Percentiles rank a stretch among this genome's conserved stretches.
phyloP scores from a whole-genome alignment of 2,329 filamentous ascomycete species.

The Aspergillus alliaceus region DNA sequence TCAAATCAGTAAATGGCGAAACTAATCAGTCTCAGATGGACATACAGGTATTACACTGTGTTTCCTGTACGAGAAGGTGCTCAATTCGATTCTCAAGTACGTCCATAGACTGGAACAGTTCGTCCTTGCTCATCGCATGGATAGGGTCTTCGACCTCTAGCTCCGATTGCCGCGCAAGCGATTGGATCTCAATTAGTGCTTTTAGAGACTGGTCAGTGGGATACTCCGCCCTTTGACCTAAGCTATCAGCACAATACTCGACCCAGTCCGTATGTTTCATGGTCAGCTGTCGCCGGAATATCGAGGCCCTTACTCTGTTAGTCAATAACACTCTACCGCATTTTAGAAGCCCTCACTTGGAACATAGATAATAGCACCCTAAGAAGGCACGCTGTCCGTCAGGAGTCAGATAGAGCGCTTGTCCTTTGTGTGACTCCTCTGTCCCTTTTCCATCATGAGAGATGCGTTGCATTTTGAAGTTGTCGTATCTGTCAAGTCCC shows the following conservation, averaged over 20 bases:
- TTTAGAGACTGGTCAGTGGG: slow-evolving; percentile 1
- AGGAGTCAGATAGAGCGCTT: slow-evolving; percentile 3
- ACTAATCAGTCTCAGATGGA: background rate
- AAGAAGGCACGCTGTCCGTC: slow-evolving; percentile 2
- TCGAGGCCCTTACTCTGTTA: slow-evolving; percentile 3
- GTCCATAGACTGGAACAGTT: background rate
- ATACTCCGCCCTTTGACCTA: slow-evolving; percentile 4
- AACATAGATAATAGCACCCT: slow-evolving; percentile 8
- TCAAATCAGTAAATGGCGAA: background rate
- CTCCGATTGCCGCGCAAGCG: slow-evolving; percentile 2
- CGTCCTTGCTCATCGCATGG: background rate
- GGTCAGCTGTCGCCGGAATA: slow-evolving; percentile 6
- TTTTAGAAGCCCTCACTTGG: slow-evolving; percentile 3
- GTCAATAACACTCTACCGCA: background rate
- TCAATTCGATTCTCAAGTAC: background rate
- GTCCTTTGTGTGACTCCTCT: background rate
- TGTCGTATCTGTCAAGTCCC: slow-evolving; percentile 4
- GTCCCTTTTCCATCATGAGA: background rate
- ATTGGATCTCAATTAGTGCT: slow-evolving; percentile 1
- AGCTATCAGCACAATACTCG: slow-evolving; percentile 3
- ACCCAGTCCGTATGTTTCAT: slow-evolving; percentile 6
- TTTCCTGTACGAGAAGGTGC: background rate
- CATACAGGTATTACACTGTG: background rate
- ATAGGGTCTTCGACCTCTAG: background rate
- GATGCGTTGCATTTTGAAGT: slow-evolving; percentile 1